phyloP scores from a whole-genome alignment of 129 eudicot genomes.

The Flaveria robusta region DNA sequence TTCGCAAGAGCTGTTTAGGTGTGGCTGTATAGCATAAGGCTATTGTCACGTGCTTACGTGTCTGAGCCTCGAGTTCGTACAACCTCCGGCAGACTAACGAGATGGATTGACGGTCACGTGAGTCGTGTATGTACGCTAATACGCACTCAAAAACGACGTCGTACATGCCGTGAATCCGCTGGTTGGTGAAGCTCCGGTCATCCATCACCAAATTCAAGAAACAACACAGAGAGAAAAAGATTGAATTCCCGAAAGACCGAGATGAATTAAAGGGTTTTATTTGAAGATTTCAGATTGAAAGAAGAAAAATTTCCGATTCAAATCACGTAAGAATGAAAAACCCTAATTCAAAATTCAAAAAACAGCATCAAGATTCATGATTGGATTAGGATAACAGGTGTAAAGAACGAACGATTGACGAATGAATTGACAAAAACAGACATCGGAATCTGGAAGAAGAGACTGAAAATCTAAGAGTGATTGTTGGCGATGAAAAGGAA shows the following conservation, averaged over 20 bases:
- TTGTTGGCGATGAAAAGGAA: slow-evolving; percentile 11
- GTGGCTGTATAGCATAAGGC: slow-evolving; percentile 72
- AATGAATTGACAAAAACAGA: neutral
- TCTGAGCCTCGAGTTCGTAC: slow-evolving; percentile 64
- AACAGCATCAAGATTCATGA: slow-evolving; percentile 15
- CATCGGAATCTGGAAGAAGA: neutral
- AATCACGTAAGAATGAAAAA: neutral
- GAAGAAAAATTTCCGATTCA: neutral
- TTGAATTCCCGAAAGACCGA: no score
- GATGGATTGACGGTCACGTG: slow-evolving; percentile 70
- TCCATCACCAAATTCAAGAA: slow-evolving; percentile 19
- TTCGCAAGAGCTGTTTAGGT: slow-evolving; percentile 47
- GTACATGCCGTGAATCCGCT: slow-evolving; percentile 39
- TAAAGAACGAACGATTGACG: no score
- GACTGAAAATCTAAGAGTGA: slow-evolving; percentile 14
- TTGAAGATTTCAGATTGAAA: no score
- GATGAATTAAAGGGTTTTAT: no score
- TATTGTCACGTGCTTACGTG: slow-evolving; percentile 80
- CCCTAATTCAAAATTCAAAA: neutral
- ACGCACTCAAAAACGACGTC: slow-evolving; percentile 69
- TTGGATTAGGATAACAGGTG: no score
- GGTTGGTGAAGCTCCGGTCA: slow-evolving; percentile 20
- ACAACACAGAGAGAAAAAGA: no score
- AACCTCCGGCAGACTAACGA: slow-evolving; percentile 67
- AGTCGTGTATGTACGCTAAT: slow-evolving; percentile 59